Evolutionary conservation across 495 filamentous ascomycete genomes (phyloP), one percentile per base, ranked within the genome.

Genomic region (Hyaloscypha hepaticicola): DNA sequence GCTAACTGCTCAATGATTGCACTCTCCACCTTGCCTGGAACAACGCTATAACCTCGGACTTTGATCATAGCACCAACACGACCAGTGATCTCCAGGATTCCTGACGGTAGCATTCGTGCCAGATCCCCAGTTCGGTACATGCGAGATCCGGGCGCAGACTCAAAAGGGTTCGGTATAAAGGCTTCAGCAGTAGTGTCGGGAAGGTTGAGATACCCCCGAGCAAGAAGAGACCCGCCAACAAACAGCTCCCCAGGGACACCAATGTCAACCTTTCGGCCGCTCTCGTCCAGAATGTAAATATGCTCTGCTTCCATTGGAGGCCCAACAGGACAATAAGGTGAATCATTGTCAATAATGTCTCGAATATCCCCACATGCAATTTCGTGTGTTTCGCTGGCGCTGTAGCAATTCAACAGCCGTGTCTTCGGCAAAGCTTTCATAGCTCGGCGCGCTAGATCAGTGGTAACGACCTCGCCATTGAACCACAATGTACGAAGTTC

Each of bases 71-170:
- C 82, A 19, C 84, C 83, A 8, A 92, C 85, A 25, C 90, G 86
- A 26, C 90, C 90, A 7, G 88, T 86, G 69, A 89, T 91, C 67
- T 92, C 88, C 1, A 93, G 72, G 8, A 79, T 73, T 7, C 89
- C 88, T 19, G 85, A 83, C 1, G 82, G 78, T 3, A 88, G 76
- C 66, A 88, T 75, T 25, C 85, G 77, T 11, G 87, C 89, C 59
- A 83, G 79, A 71, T 93, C 90, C 12, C 90, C 90, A 1, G 90
- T 93, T 29, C 84, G 79, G 68, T 92, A 92, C 71, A 91, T 83
- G 25, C 80, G 79, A 33, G 59, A 84, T 67, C 69, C 77, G 1
- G 75, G 70, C 65, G 68, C 68, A 12, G 62, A 19, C 56, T 70
- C 63, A 63, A 80, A 80, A 19, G 75, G 79, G 67, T 88, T 77